Evolutionary conservation across 176 grass and related monocot species (phyloP), one percentile per base, ranked within the genome.

Genomic region (Panicum miliaceum): DNA sequence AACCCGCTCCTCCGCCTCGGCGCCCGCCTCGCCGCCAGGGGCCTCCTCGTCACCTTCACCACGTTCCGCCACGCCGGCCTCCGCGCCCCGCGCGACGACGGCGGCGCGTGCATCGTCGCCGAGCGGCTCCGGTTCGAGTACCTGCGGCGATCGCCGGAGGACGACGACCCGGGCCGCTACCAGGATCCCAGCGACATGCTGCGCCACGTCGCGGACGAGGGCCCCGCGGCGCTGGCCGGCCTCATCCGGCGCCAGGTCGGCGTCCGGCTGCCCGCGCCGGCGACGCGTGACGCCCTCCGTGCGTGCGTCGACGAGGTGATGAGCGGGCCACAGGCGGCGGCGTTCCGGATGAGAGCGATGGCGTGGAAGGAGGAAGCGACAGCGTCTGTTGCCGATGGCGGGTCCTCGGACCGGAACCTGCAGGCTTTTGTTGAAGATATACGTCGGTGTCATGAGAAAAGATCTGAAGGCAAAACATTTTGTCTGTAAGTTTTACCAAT

Each of bases 31-130:
- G 88, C 86, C 25, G 75, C 83, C 75, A 84, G 14, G 47, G 88
- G 88, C 56, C 75, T 94, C 37, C 76, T 74, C 34, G 86, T 94
- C 88, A 94, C 92, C 83, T 85, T 94, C 83, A 68, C 88, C 69
- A 88, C 92, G 20, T 43, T 90, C 86, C 64, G 45, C 48, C 79
- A 77, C 32, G 72, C 80, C 46, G 79, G 86, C 69, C 67, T 58
- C 64, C 86, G 79, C 29, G 20, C 51, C 25, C 41, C 41, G n/a
- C 69, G 14, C 82, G 11, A 41, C 85, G 11, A 35, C 12, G 43
- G 65, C 81, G 80, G 75, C 70, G 32, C 19, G 1, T 42, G 54
- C 75, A 8, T 9, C 22, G 43, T 8, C 84, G 27, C 41, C 61
- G 60, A 62, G 0, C 65, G 52, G 22, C 60, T 92, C 43, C 82